phyloP scores from a whole-genome alignment of 2,329 filamentous ascomycete species.

The Myriangium duriaei region DNA sequence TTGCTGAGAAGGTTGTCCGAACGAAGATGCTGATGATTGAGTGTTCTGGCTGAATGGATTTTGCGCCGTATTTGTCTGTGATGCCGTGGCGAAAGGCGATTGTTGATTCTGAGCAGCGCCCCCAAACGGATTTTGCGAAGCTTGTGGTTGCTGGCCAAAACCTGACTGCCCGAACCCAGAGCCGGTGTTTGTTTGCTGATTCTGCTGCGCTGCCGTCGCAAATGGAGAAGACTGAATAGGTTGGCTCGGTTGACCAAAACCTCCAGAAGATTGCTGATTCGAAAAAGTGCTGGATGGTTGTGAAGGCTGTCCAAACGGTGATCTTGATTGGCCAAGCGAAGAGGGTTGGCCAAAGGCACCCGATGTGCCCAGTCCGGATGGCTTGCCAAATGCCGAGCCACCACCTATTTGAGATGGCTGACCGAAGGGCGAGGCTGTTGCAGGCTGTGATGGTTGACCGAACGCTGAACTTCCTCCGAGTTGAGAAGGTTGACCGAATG shows the following conservation, averaged over 20 bases:
- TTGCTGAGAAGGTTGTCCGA: conserved; percentile 10
- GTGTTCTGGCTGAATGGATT: conserved; percentile 14
- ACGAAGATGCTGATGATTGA: conserved; percentile 5
- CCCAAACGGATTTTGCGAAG: conserved; percentile 11
- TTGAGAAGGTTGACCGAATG: conserved; percentile 11
- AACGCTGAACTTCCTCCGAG: conserved; percentile 6
- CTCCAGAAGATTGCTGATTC: background rate
- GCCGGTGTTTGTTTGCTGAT: background rate
- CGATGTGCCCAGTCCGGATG: conserved; percentile 6
- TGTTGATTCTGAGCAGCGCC: conserved; percentile 7
- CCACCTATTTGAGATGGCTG: conserved; percentile 9
- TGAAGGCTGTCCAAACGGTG: conserved; percentile 9
- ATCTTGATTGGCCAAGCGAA: conserved; percentile 1
- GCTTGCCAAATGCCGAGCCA: conserved; percentile 12
- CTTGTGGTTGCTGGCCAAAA: conserved; percentile 15
- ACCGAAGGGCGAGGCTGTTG: conserved; percentile 10
- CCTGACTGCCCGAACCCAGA: conserved; percentile 9
- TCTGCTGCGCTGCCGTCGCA: conserved; percentile 11
- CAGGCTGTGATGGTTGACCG: conserved; percentile 11
- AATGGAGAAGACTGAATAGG: conserved; percentile 7
- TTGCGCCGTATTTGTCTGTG: conserved; percentile 2
- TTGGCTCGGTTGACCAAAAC: conserved; percentile 13
- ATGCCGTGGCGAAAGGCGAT: conserved; percentile 12
- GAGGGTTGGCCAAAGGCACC: conserved; percentile 5
- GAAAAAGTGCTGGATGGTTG: background rate